Evolutionary conservation across 495 filamentous ascomycete genomes (phyloP), one percentile per base, ranked within the genome.

Genomic region (Penicillium canescens): DNA sequence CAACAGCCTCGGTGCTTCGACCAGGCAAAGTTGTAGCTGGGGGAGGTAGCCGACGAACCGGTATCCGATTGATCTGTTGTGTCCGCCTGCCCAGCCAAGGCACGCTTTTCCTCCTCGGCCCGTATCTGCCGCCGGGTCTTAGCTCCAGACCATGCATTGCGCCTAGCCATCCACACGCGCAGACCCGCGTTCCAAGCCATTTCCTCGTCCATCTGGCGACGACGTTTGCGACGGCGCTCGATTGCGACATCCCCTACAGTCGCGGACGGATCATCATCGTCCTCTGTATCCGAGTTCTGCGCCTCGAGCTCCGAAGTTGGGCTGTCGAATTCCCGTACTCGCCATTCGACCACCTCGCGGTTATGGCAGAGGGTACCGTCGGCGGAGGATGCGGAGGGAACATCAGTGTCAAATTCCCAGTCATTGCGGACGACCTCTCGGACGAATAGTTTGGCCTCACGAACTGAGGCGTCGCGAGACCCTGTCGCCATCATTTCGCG

Each of bases 91-190:
- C 18, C 48, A 9, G 41, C 50, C n/a, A 38, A 12, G n/a, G 53
- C 53, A 14, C 45, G 55, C 42, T 59, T 62, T 45, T 48, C 44
- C 13, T 57, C 56, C 12, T 60, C 56, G 4, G 52, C 48, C 11
- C 52, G 58, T 39, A 73, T 60, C 46, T 74, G 62, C 28, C 63
- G 52, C 42, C 62, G 64, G 20, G 66, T 70, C 36, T 57, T 75
- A 3, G 92, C 94, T n/a, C 87, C 86, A 10, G 91, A 88, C 94
- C 94, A 98, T 13, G 83, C 86, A 72, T 97, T 83, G 37, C 94
- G 81, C 45, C 90, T 76, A 33, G 82, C 82, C 41, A 84, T 76
- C 73, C 87, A 98, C 57, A 84, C 86, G 41, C 83, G 77, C 37
- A 98, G 65, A 0, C 94, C 94, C 18, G 82, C 74, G 56, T 97